Evolutionary conservation across 305 asterid species (phyloP).

Genomic region (Solanum chacoense): DNA sequence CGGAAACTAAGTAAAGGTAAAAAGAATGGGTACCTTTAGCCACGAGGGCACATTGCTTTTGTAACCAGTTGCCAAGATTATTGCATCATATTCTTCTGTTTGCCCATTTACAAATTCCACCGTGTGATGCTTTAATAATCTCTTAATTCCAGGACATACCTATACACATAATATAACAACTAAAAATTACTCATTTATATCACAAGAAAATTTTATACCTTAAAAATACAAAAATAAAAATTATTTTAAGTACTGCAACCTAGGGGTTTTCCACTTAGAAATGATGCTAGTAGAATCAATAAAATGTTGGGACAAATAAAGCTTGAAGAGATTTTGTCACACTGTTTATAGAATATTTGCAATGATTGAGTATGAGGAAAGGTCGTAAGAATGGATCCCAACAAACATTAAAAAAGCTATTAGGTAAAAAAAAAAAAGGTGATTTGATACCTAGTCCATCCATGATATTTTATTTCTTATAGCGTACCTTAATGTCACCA

Average conservation of each 20-base stretch:
- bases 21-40: slow-evolving; percentile 48
- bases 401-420: slow-evolving; percentile 7
- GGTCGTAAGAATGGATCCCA: slow-evolving; percentile 21
- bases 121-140: slow-evolving; percentile 30
- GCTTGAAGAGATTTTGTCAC: slow-evolving; percentile 2
- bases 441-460: not conserved
- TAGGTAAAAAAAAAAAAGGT: not conserved
- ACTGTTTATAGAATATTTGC: slow-evolving; percentile 1
- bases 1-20: not conserved
- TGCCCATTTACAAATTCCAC: slow-evolving; percentile 68
- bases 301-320: slow-evolving; percentile 22
- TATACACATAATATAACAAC: slow-evolving; percentile 8
- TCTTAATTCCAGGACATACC: slow-evolving; percentile 51
- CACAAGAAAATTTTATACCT: not conserved
- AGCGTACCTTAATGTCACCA: slow-evolving; percentile 74
- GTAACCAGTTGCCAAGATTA: slow-evolving; percentile 86
- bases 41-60: slow-evolving; percentile 89
- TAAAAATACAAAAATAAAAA: not conserved
- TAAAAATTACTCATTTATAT: not conserved
- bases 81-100: slow-evolving; percentile 54
- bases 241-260: not conserved
- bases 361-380: slow-evolving; percentile 22
- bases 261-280: not conserved
- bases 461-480: not conserved
- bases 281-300: slow-evolving; percentile 2